Evolutionary conservation across 768 basidiomycete species (phyloP).

Genomic region (Strobilomyces confusus): DNA sequence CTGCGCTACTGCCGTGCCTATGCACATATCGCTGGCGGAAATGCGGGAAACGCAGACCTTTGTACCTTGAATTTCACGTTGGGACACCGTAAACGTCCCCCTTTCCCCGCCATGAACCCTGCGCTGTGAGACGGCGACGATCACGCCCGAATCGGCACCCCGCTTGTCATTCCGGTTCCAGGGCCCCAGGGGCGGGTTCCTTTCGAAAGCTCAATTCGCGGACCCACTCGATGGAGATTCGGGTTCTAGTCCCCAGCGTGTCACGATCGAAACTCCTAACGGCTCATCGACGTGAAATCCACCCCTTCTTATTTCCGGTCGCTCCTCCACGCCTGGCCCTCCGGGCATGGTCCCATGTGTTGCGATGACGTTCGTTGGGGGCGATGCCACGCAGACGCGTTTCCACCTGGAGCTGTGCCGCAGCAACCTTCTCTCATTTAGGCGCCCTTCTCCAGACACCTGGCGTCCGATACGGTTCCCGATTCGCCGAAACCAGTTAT

Average conservation of each 20-base stretch:
- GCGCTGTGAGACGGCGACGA: neutral
- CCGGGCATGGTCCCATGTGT: too few species aligned
- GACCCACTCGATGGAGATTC: slow-evolving; percentile 1
- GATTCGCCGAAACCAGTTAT: slow-evolving; percentile 3
- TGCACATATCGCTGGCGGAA: too few species aligned
- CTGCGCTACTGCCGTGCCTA: neutral
- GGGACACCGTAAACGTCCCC: neutral
- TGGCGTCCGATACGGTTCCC: neutral
- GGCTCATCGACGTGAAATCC: slow-evolving; percentile 8
- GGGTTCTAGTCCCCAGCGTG: neutral
- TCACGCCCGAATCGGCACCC: neutral
- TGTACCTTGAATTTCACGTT: neutral
- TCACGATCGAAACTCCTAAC: neutral
- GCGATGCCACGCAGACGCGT: neutral
- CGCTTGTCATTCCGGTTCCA: neutral
- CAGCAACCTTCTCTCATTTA: neutral
- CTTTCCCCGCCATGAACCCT: neutral
- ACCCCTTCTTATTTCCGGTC: slow-evolving; percentile 5
- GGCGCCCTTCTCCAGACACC: neutral
- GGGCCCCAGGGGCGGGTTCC: neutral
- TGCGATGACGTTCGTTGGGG: too few species aligned
- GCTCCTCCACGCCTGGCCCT: too few species aligned
- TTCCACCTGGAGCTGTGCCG: neutral
- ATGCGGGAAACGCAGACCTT: neutral
- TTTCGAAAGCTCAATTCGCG: neutral